A percentile compares a stretch with the other conserved stretches of the same genome.
phyloP scores from a whole-genome alignment of 305 asterid genomes.

The Solanum hybrid region DNA sequence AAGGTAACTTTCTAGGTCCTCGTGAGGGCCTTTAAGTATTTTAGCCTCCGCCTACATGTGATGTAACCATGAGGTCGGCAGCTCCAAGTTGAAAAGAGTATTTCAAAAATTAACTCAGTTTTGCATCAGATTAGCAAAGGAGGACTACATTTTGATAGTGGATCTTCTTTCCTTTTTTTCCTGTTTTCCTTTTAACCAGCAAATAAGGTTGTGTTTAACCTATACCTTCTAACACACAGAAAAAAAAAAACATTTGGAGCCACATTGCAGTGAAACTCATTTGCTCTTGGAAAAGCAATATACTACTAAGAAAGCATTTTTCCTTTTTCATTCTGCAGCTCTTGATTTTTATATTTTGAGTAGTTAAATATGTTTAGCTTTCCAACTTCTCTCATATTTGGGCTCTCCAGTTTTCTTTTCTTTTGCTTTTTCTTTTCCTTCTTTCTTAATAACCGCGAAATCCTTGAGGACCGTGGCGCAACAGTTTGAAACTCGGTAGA shows the following conservation, averaged over 20 bases:
- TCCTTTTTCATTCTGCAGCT: not conserved
- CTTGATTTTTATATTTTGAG: not conserved
- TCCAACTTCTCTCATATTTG: not conserved
- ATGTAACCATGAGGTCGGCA: not conserved
- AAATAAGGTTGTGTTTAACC: not conserved
- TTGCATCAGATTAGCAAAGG: not conserved
- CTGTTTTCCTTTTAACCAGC: not conserved
- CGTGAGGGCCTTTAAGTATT: conserved; percentile 96
- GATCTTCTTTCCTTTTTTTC: not conserved
- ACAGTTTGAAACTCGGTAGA: not conserved
- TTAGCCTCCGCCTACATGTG: conserved; percentile 80
- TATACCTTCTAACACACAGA: not conserved
- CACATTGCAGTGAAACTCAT: not conserved
- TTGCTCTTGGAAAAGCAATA: not conserved
- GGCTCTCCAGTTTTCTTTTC: not conserved
- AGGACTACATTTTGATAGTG: not conserved
- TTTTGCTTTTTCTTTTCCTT: not conserved
- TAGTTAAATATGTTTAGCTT: not conserved
- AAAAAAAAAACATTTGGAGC: not conserved
- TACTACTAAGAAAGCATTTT: not conserved
- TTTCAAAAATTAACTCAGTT: not conserved
- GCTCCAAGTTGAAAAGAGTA: not conserved
- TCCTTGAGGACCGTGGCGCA: not conserved
- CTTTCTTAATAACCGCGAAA: not conserved
- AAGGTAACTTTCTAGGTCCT: conserved; percentile 93